Evolutionary conservation across 2,329 filamentous ascomycete species (phyloP).

Genomic region (Boeremia exigua): DNA sequence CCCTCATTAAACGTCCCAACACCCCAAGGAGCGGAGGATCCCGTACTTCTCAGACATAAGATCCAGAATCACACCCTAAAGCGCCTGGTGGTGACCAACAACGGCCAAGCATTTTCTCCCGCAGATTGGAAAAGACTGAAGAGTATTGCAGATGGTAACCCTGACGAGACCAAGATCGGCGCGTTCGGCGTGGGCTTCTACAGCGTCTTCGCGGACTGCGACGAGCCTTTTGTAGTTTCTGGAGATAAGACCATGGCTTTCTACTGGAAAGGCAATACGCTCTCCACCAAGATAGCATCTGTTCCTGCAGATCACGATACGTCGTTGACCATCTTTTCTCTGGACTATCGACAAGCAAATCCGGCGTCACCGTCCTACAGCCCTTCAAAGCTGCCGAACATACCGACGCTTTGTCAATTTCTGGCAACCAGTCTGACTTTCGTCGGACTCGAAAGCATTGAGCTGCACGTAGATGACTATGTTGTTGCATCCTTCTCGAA

Average conservation of each 20-base stretch:
- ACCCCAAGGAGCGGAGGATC: constrained; percentile 69
- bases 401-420: constrained; percentile 89
- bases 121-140: constrained; percentile 95
- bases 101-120: constrained; percentile 84
- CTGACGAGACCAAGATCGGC: constrained; percentile 98
- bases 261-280: constrained; percentile 98
- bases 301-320: constrained; percentile 71
- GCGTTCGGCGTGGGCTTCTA: constrained; percentile 99
- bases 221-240: constrained; percentile 95
- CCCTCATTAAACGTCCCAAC: constrained; percentile 79
- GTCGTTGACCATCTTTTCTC: constrained; percentile 84
- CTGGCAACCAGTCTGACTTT: constrained; percentile 95
- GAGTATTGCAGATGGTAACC: constrained; percentile 98
- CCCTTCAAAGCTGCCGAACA: constrained; percentile 78
- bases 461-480: constrained; percentile 90
- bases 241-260: constrained; percentile 95
- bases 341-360: constrained; percentile 90
- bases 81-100: constrained; percentile 88
- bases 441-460: constrained; percentile 84
- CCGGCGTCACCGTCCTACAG: constrained; percentile 45
- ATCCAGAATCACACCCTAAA: constrained; percentile 85
- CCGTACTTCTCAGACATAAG: constrained; percentile 79
- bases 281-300: constrained; percentile 87
- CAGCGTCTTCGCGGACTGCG: constrained; percentile 96
- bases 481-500: constrained; percentile 80